Conservation (phyloP, 768 basidiomycete species). For the Macrolepiota fuliginosa region DNA sequence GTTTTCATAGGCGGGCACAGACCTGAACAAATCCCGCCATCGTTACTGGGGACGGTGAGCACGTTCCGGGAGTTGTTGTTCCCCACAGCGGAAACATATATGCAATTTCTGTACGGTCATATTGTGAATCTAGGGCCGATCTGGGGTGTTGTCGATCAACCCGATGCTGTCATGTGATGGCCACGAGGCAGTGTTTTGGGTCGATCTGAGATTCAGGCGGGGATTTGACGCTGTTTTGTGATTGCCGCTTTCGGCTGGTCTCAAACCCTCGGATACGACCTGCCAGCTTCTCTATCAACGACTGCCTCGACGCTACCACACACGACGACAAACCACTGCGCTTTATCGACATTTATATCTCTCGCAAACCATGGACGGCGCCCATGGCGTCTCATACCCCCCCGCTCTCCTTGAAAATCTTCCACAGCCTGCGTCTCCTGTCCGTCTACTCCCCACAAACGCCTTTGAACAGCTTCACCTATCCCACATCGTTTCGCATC, state of each 20-base stretch:
- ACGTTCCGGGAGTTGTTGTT: neutral
- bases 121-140: neutral
- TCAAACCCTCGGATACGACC: constrained; percentile 7
- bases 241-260: constrained; percentile 6
- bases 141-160: constrained; percentile 6
- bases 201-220: constrained; percentile 11
- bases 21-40: neutral
- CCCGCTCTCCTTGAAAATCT: constrained; percentile 22
- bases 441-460: constrained; percentile 32
- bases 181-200: constrained; percentile 7
- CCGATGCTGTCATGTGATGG: constrained; percentile 5
- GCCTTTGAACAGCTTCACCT: constrained; percentile 64
- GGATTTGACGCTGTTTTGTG: constrained; percentile 11
- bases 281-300: neutral
- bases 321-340: neutral
- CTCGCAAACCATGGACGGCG: neutral
- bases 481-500: constrained; percentile 63
- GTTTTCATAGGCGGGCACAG: neutral
- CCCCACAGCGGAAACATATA: neutral
- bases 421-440: constrained; percentile 18
- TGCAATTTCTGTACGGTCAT: neutral
- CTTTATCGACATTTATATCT: neutral
- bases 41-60: neutral
- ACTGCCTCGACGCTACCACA: neutral
- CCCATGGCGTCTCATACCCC: constrained; percentile 25